These are phyloP conservation scores for Lasiosphaeriaceae sp. DNA, from an alignment of 495 filamentous ascomycete species.

Conservation along the genomic window DNA sequence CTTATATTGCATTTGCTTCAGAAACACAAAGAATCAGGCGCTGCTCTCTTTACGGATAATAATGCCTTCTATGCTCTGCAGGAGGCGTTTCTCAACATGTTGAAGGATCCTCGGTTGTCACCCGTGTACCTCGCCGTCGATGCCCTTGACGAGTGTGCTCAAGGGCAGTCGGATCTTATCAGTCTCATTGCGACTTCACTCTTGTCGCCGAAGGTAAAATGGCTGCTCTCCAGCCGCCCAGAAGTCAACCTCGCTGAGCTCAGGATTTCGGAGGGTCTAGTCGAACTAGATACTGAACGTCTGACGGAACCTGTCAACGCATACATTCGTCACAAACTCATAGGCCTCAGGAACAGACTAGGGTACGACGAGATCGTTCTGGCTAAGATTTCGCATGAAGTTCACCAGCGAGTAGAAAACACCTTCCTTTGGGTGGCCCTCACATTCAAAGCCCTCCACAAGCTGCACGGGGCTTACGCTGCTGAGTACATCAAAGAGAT, in stretches of 20 bases:
- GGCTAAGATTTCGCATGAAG: slow-evolving; percentile 10
- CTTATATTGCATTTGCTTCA: slow-evolving; percentile 33
- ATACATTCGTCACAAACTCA: slow-evolving; percentile 36
- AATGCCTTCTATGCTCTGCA: slow-evolving; percentile 33
- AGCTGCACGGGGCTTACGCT: slow-evolving; percentile 2
- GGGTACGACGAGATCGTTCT: slow-evolving; percentile 17
- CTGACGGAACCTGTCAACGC: slow-evolving; percentile 13
- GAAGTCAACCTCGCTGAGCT: slow-evolving; percentile 1
- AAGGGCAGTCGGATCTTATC: slow-evolving; percentile 26
- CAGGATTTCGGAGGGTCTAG: slow-evolving; percentile 24
- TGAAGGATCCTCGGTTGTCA: slow-evolving; percentile 27
- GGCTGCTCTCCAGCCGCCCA: slow-evolving; percentile 22
- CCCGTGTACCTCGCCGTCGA: slow-evolving; percentile 34
- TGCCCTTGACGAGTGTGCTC: slow-evolving; percentile 38
- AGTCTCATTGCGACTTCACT: slow-evolving; percentile 26
- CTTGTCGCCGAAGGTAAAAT: slow-evolving; percentile 24
- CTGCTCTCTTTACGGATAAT: slow-evolving; percentile 30
- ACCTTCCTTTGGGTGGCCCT: slow-evolving; percentile 38
- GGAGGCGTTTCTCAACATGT: slow-evolving; percentile 31
- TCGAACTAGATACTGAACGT: slow-evolving; percentile 13
- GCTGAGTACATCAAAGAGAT: slow-evolving; percentile 8
- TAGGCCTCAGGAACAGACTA: slow-evolving; percentile 6
- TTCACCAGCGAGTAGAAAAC: slow-evolving; percentile 19
- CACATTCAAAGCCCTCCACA: slow-evolving; percentile 13
- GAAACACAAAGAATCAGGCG: slow-evolving; percentile 20